A percentile compares a stretch with the other conserved stretches of the same genome.
phyloP scores from a whole-genome alignment of 495 filamentous ascomycete genomes.

The Aspergillus leporis region DNA sequence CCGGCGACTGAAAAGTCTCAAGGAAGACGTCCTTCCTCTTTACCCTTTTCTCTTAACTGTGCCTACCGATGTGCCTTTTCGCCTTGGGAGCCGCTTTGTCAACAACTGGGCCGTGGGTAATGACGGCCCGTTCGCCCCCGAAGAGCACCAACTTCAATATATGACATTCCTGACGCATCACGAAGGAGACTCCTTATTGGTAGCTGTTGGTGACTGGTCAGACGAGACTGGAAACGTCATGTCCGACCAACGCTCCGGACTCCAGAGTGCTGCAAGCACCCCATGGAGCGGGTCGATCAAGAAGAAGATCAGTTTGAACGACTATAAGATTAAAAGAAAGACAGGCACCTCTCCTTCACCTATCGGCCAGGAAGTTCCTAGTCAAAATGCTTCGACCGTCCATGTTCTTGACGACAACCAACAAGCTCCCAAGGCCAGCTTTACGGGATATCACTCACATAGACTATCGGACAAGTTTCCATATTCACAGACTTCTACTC shows the following conservation, averaged over 20 bases:
- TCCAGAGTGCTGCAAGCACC: slow-evolving; percentile 38
- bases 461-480: slow-evolving; percentile 15
- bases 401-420: slow-evolving; percentile 24
- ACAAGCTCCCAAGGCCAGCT: slow-evolving; percentile 18
- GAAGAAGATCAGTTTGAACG: slow-evolving; percentile 53
- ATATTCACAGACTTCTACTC: slow-evolving; percentile 14
- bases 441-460: slow-evolving; percentile 20
- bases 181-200: slow-evolving; percentile 46
- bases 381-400: slow-evolving; percentile 18
- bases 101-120: slow-evolving; percentile 53
- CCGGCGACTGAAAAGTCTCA: slow-evolving; percentile 42
- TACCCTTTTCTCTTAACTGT: slow-evolving; percentile 52
- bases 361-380: slow-evolving; percentile 21
- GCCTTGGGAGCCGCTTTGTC: slow-evolving; percentile 36
- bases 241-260: slow-evolving; percentile 36
- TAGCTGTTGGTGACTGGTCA: slow-evolving; percentile 54
- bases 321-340: slow-evolving; percentile 51
- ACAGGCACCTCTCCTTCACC: slow-evolving; percentile 26
- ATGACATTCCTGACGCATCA: slow-evolving; percentile 55
- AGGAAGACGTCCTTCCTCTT: slow-evolving; percentile 46
- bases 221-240: slow-evolving; percentile 51
- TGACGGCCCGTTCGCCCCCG: slow-evolving; percentile 45
- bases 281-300: slow-evolving; percentile 31
- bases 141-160: slow-evolving; percentile 56
- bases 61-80: slow-evolving; percentile 46